Conservation (phyloP, 495 filamentous ascomycete genomes). For the Tricharina praecox region DNA sequence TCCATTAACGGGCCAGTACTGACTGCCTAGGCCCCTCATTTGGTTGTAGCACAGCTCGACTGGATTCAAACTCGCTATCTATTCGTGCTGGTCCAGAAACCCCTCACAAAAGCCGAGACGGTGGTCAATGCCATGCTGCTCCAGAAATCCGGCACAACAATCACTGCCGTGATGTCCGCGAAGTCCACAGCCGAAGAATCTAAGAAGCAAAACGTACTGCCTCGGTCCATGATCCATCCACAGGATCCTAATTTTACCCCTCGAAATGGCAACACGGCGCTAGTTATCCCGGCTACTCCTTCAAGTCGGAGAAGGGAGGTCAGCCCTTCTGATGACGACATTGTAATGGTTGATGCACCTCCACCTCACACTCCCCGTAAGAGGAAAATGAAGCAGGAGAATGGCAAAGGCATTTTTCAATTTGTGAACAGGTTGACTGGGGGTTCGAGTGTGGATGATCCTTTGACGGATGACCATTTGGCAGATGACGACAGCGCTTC, state of each 20-base stretch:
- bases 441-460: too few relatives aligned
- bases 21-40: conserved; percentile 33
- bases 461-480: too few relatives aligned
- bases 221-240: conserved; percentile 25
- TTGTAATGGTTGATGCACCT: neutral
- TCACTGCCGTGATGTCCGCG: neutral
- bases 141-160: neutral
- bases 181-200: conserved; percentile 27
- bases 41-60: conserved; percentile 59
- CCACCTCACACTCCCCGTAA: neutral
- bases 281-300: conserved; percentile 38
- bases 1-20: neutral
- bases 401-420: conserved; percentile 1
- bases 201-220: too few relatives aligned
- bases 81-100: conserved; percentile 37
- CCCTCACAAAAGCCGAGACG: neutral
- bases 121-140: neutral
- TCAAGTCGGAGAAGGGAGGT: conserved; percentile 18
- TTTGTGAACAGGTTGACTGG: conserved; percentile 14
- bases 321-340: neutral
- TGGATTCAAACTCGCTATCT: conserved; percentile 91
- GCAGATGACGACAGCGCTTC: conserved; percentile 10
- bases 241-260: conserved; percentile 40
- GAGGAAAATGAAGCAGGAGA: conserved; percentile 11
- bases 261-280: conserved; percentile 25